Base-by-base conservation (phyloP, 768 basidiomycete genomes). In the Boletus barrowsii region DNA sequence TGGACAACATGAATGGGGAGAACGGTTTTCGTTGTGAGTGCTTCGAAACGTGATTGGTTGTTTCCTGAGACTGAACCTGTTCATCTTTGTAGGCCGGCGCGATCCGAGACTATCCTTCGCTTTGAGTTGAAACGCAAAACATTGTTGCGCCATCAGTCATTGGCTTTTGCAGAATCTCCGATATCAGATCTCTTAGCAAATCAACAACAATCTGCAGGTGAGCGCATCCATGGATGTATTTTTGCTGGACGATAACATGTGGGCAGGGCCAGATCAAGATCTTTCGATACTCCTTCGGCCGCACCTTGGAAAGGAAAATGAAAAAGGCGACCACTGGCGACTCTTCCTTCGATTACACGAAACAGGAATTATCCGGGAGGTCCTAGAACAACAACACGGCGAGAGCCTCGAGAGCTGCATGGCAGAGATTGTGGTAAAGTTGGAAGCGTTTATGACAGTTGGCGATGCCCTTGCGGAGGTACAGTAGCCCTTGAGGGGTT, bases 51-150 rank as follows among this genome's bases (percentile, higher is more conserved):
- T 36, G 32, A 1, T 14, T 15, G 15, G 3, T 36, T 36, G 29
- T 29, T 29, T 29, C 29, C 29, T 29, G 29, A 29, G 29, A 29
- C 29, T 29, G 26, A 29, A 29, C 29, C 29, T 10, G 29, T 29
- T 29, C 5, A 5, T 35, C 24, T 33, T 6, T 14, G 48, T 20
- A 66, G 66, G 29, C 57, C 60, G 1, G 60, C 58, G 4, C 56
- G 41, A 36, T 49, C 54, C 3, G 58, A 57, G 26, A 53, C 62
- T 30, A 44, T 61, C 30, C 52, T 67, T 39, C 67, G 55, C 10
- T 68, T 68, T 7, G 67, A 68, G 35, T 24, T 68, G 47, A 68
- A 58, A 45, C 62, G 60, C 8, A 65, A 63, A 45, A n/a, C 6
- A 2, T 37, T 59, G 7, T 48, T 60, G 22, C 54, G 56, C 30